phyloP scores from a whole-genome alignment of 208 protist genomes.

The Angomonas ambiguus region DNA sequence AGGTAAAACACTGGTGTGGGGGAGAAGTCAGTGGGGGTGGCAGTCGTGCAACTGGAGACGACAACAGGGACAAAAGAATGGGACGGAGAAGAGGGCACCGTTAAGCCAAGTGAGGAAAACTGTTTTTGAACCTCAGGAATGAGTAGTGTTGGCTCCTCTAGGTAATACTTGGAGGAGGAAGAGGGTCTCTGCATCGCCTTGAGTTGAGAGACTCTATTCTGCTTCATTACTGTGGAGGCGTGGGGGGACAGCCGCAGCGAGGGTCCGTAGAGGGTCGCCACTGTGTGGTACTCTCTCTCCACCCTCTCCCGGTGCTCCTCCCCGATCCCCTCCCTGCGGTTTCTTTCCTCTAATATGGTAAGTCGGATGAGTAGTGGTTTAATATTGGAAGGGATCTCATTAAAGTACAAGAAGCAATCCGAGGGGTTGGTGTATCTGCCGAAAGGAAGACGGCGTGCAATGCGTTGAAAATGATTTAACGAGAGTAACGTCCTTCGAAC shows the following conservation, averaged over 20 bases:
- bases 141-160: background rate
- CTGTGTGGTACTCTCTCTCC: background rate
- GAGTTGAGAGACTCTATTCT: background rate
- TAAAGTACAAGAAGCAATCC: background rate
- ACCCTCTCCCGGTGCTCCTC: background rate
- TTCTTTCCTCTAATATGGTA: background rate
- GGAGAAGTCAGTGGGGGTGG: background rate
- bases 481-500: background rate
- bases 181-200: background rate
- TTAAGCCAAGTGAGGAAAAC: background rate
- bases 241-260: background rate
- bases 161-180: background rate
- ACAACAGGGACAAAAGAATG: background rate
- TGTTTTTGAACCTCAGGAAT: background rate
- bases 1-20: background rate
- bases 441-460: background rate
- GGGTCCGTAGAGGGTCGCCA: background rate
- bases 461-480: background rate
- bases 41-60: background rate
- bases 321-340: background rate
- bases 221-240: background rate
- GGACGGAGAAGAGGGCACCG: background rate
- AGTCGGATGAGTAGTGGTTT: background rate
- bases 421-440: background rate
- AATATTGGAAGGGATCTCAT: slow-evolving; percentile 6